Evolutionary conservation across 1,139 yeast species (phyloP), one percentile per base, ranked within the genome.

Genomic region (Taphrina pruni): DNA sequence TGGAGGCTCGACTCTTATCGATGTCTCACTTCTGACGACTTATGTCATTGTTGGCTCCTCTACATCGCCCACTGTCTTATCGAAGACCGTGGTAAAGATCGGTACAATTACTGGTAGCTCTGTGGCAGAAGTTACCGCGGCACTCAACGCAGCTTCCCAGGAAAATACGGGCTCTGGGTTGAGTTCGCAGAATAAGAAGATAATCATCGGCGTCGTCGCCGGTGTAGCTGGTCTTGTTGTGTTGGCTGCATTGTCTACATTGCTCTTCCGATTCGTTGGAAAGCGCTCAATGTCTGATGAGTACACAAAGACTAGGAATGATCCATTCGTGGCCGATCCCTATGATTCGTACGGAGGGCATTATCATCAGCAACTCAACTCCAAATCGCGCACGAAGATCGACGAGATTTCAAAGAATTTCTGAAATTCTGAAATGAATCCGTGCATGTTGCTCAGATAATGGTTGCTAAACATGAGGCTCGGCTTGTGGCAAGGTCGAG

Each of bases 161-260:
- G 51, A 43, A n/a, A 55, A 64, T 20, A 52, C 67, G 0, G 52
- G 51, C 17, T 43, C 61, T 17, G 67, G 61, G 7, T 39, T 64
- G 35, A 64, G 67, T n/a, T 35, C 43, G 2, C 51, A 57, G 39
- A 64, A 64, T 36, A 64, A 64, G 32, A 56, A 50, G 35, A 48
- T 64, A 45, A 64, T 64, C 21, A 64, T 64, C 35, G 67, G 67
- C 11, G 67, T 64, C 38, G 61, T 64, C 14, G 67, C 60, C 6
- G 67, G 67, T 21, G 61, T 64, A 6, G 67, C 50, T 12, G 67
- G 67, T 11, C 56, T 64, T 8, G 57, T 64, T 14, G 56, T 57
- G 2, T 36, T 64, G 12, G 60, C 67, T 6, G 67, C 67, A 1
- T 50, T 64, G 7, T 58, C 60, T 11, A 48, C 61, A 5, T n/a